Percentiles rank a stretch among this genome's conserved stretches.
These are phyloP conservation scores for Chlorella sp. DNA, from an alignment of 139 green algal genomes.

Conservation along the genomic window DNA sequence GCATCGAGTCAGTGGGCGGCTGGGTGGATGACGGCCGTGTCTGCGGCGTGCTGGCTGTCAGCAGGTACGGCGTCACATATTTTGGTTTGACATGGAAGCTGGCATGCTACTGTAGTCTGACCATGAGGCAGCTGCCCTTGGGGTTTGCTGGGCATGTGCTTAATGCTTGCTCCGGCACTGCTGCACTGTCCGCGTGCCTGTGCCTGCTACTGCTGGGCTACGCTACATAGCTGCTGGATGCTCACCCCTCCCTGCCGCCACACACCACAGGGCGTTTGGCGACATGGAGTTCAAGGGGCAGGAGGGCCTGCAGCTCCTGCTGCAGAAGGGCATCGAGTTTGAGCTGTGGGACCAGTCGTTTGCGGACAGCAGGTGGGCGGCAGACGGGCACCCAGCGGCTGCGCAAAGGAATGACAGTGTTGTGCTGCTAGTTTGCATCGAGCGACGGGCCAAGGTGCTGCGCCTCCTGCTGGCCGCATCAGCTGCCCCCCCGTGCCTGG, in stretches of 20 bases:
- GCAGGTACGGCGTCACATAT: slow-evolving; percentile 3
- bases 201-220: neutral
- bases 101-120: too few relatives aligned
- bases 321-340: slow-evolving; percentile 51
- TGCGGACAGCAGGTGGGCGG: slow-evolving; percentile 34
- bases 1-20: slow-evolving; percentile 58
- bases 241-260: neutral
- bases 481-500: neutral
- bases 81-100: too few relatives aligned
- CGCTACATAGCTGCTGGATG: neutral
- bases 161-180: neutral
- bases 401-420: too few relatives aligned
- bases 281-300: slow-evolving; percentile 75
- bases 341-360: slow-evolving; percentile 57
- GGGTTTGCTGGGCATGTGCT: neutral
- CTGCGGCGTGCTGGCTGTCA: slow-evolving; percentile 81
- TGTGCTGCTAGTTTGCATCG: neutral
- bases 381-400: too few relatives aligned
- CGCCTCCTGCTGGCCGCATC: neutral
- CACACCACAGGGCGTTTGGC: slow-evolving; percentile 66
- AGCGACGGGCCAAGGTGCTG: neutral
- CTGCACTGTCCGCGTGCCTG: neutral
- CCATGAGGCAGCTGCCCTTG: too few relatives aligned
- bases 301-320: slow-evolving; percentile 50
- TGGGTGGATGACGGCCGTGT: slow-evolving; percentile 76